Conservation (phyloP, 1,139 yeast species). For the Zygosaccharomyces sapae region DNA sequence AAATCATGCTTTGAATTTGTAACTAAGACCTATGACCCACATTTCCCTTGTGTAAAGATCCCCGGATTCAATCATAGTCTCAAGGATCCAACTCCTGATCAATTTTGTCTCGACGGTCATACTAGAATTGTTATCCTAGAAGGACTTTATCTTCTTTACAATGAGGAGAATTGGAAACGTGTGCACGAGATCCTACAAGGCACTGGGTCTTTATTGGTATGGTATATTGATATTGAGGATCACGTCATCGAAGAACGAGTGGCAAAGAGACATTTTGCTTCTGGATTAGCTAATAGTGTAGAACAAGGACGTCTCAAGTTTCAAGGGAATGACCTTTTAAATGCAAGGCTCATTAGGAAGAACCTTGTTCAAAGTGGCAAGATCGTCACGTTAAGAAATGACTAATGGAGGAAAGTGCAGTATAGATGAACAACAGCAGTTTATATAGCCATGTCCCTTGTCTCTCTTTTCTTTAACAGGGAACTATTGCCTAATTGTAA, state of each 20-base stretch:
- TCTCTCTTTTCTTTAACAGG: constrained; percentile 16
- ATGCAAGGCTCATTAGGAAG: constrained; percentile 54
- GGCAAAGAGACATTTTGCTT: constrained; percentile 62
- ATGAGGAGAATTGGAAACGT: constrained; percentile 49
- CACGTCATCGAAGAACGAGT: constrained; percentile 52
- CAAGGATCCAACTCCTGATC: constrained; percentile 58
- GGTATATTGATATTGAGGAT: constrained; percentile 42
- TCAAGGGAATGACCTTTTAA: constrained; percentile 62
- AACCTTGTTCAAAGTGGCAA: constrained; percentile 42
- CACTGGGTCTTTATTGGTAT: constrained; percentile 26
- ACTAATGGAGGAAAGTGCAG: constrained; percentile 13
- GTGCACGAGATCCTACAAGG: constrained; percentile 34
- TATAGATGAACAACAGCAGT: background rate
- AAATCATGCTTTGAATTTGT: constrained; percentile 17
- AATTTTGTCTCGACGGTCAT: constrained; percentile 41
- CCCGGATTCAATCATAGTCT: constrained; percentile 76
- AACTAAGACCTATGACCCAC: constrained; percentile 19
- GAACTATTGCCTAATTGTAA: constrained; percentile 18
- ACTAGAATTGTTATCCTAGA: constrained; percentile 54
- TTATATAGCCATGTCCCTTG: constrained; percentile 13
- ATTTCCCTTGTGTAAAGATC: constrained; percentile 41
- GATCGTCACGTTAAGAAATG: constrained; percentile 35
- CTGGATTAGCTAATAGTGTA: constrained; percentile 58
- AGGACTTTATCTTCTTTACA: constrained; percentile 56
- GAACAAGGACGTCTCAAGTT: constrained; percentile 62